Evolutionary conservation across 139 green algal genomes (phyloP).

Genomic region (Marvania coccoides): DNA sequence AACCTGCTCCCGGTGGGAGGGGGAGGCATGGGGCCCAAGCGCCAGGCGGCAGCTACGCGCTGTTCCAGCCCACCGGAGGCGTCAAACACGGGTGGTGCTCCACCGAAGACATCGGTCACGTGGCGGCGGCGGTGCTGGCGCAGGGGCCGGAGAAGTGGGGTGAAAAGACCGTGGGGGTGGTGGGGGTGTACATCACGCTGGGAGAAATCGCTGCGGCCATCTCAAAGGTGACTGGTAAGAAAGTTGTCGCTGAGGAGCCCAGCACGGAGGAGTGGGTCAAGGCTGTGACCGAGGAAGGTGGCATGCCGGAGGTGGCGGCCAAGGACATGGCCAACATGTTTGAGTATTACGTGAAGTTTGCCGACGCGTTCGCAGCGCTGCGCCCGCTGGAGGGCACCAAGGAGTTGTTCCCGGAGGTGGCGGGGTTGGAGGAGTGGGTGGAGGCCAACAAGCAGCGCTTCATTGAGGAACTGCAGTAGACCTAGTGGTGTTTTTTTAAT

Average conservation of each 20-base stretch:
- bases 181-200: not conserved
- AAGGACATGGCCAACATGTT: conserved; percentile 22
- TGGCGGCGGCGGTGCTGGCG: conserved; percentile 15
- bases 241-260: not conserved
- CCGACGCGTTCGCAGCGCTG: not conserved
- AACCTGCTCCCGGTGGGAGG: conserved; percentile 24
- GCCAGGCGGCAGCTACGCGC: conserved; percentile 2
- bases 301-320: conserved; percentile 1
- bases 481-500: too few species aligned
- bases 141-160: not conserved
- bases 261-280: not conserved
- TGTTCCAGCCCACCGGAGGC: not conserved
- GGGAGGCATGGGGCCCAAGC: conserved; percentile 1
- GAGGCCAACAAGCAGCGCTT: not conserved
- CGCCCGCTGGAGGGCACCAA: not conserved
- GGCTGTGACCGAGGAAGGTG: conserved; percentile 4
- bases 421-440: not conserved
- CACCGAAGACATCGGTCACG: conserved; percentile 14
- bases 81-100: conserved; percentile 4
- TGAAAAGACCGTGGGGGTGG: not conserved
- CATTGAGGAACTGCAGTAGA: too few species aligned
- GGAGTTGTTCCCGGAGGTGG: not conserved
- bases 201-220: not conserved
- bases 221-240: not conserved
- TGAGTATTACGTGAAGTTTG: conserved; percentile 5